Evolutionary conservation across 148 eudicot species (phyloP).

Genomic region (Camellia granthamiana): DNA sequence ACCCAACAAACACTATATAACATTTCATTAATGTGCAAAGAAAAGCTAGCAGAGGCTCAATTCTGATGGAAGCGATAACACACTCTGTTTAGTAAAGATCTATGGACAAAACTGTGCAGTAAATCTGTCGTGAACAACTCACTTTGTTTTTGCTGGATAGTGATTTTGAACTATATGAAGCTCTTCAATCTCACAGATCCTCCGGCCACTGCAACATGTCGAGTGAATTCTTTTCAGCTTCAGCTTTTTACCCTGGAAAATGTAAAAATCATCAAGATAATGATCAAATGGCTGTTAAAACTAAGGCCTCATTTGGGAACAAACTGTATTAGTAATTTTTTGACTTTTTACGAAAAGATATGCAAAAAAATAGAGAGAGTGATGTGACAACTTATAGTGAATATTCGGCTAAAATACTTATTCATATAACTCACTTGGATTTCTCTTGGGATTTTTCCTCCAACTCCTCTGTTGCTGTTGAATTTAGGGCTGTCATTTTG

Average conservation of each 20-base stretch:
- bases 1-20: background rate
- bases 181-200: slow-evolving; percentile 6
- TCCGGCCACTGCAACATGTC: background rate
- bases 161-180: slow-evolving; percentile 7
- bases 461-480: slow-evolving; percentile 37
- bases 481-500: slow-evolving; percentile 54
- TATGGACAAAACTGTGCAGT: slow-evolving; percentile 8
- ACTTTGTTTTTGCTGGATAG: slow-evolving; percentile 6
- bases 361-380: too few relatives aligned
- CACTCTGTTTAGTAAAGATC: background rate
- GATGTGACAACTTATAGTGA: background rate
- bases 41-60: background rate
- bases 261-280: background rate
- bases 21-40: background rate
- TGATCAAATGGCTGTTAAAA: background rate
- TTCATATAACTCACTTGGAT: slow-evolving; percentile 37
- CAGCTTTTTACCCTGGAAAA: slow-evolving; percentile 36
- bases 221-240: slow-evolving; percentile 13
- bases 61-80: background rate
- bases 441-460: slow-evolving; percentile 51
- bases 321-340: too few relatives aligned
- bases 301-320: background rate
- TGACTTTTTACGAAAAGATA: too few relatives aligned
- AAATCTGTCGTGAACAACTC: slow-evolving; percentile 2
- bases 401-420: too few relatives aligned